phyloP scores from a whole-genome alignment of 305 asterid species.

The Rubia peregrina region DNA sequence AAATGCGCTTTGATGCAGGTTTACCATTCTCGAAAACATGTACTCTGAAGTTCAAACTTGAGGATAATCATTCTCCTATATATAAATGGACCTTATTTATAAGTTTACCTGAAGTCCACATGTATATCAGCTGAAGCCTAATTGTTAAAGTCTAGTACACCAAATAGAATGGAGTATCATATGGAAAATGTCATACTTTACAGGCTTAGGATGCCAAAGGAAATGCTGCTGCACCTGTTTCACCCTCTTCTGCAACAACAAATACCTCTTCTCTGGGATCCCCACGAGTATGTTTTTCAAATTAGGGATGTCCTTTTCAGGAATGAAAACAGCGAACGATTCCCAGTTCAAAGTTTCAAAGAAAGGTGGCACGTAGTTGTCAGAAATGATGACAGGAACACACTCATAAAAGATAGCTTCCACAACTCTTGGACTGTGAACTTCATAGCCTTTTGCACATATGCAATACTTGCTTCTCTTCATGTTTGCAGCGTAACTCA shows the following conservation, averaged over 20 bases:
- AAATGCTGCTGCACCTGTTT: constrained; percentile 1
- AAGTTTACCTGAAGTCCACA: constrained; percentile 17
- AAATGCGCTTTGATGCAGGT: too few relatives aligned
- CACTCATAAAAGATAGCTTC: constrained; percentile 9
- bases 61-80: too few relatives aligned
- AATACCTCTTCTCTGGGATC: not conserved
- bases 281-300: not conserved
- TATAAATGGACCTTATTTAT: too few relatives aligned
- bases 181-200: constrained; percentile 8
- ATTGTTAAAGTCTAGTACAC: constrained; percentile 11
- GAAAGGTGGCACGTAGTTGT: constrained; percentile 8
- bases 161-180: constrained; percentile 4
- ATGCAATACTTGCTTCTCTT: constrained; percentile 11
- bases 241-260: not conserved
- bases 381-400: constrained; percentile 9
- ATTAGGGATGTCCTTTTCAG: not conserved
- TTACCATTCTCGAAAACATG: too few relatives aligned
- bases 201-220: constrained; percentile 1
- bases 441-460: constrained; percentile 8
- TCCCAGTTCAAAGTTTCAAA: constrained; percentile 10
- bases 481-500: not conserved
- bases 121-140: constrained; percentile 42
- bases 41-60: too few relatives aligned
- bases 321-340: not conserved
- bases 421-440: not conserved